Conservation (phyloP, 2,329 filamentous ascomycete genomes). For the Fusarium verrucosum region DNA sequence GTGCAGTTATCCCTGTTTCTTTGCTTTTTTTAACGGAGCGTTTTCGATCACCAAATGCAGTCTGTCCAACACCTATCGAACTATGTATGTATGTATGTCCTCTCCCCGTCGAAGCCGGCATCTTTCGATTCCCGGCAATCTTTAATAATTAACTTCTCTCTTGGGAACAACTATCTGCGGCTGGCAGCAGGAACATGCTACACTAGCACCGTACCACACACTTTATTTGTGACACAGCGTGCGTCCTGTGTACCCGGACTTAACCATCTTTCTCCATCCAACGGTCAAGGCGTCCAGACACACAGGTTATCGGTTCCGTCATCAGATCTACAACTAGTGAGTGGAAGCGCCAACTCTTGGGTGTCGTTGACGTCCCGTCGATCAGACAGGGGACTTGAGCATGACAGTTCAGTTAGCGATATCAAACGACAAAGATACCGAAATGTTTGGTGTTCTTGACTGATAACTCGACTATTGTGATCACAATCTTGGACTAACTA, state of each 20-base stretch:
- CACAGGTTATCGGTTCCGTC: background rate
- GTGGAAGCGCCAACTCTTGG: background rate
- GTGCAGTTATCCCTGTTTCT: conserved; percentile 20
- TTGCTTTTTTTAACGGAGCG: conserved; percentile 32
- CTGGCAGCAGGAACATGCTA: conserved; percentile 12
- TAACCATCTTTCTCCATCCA: conserved; percentile 2
- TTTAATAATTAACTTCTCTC: background rate
- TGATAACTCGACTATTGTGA: conserved; percentile 1
- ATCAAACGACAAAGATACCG: conserved; percentile 5
- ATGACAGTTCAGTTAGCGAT: background rate
- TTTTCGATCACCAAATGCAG: conserved; percentile 21
- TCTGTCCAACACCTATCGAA: background rate
- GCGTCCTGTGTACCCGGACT: conserved; percentile 12
- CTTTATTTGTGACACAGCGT: conserved; percentile 13
- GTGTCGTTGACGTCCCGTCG: conserved; percentile 11
- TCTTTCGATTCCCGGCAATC: background rate
- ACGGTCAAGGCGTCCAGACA: background rate
- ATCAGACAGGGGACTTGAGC: conserved; percentile 16
- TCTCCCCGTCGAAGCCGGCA: background rate
- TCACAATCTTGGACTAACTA: conserved; percentile 3
- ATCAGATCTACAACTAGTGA: conserved; percentile 12
- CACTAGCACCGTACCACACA: conserved; percentile 3
- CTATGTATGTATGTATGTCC: too few relatives aligned
- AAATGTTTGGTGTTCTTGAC: background rate
- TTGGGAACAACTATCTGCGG: background rate